Evolutionary conservation across 2,329 filamentous ascomycete genomes (phyloP), one percentile per base, ranked within the genome.

Genomic region (Pseudocercospora fuligena): DNA sequence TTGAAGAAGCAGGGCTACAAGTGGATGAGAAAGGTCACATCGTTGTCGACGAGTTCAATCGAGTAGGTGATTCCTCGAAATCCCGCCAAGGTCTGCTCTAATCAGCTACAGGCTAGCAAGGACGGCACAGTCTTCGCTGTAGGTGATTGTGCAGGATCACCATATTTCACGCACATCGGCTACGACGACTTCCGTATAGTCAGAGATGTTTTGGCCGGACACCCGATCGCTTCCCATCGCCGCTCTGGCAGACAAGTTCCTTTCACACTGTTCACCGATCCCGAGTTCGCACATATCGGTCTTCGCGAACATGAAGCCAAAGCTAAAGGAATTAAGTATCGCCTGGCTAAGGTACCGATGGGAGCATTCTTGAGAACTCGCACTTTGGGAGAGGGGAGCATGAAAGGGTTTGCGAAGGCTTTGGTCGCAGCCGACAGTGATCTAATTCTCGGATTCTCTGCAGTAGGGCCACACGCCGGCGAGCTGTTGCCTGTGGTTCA

Each of bases 131-230:
- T 64, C 27, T 67, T 56, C 25, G 65, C 65, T 8, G 58, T 14
- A 19, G 65, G 61, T 3, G 65, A 67, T 21, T 64, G 65, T 33
- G 56, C 65, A n/a, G 58, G 58, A 33, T 61, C 56, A 31, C 65
- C 65, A 12, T 29, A 61, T 62, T 67, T 67, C 49, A 67, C 65
- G 12, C 65, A 67, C 47, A 58, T 67, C 3, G 56, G 54, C 16
- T 58, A 16, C 29, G 65, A 67, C 40, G 62, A 67, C 51, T 58
- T 49, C 27, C 61, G 65, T 4, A 59, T 67, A 14, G 16, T 65
- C 14, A 57, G 36, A n/a, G 51, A 51, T 33, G 16, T 61, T 36
- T 43, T 65, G 36, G 21, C 33, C 21, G 43, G 51, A 1, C 59
- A 62, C 25, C 7, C 19, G 4, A n/a, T 23, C 21, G 29, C n/a